Percentiles rank a stretch among this genome's conserved stretches.
phyloP scores from a whole-genome alignment of 495 filamentous ascomycete genomes.

The Neurospora sublineolata region DNA sequence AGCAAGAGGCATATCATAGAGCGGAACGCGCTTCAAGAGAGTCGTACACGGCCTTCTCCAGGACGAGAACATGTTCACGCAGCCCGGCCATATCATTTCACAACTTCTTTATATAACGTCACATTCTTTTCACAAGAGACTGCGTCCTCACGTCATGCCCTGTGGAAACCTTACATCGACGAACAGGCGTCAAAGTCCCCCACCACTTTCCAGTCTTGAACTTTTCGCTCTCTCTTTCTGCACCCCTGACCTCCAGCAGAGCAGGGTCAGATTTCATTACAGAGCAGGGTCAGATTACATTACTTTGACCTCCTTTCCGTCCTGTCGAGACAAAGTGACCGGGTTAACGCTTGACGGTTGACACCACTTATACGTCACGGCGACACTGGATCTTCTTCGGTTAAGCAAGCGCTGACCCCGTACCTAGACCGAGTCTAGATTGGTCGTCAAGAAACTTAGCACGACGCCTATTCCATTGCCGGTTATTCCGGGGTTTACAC shows the following conservation, averaged over 20 bases:
- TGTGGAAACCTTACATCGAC: no score
- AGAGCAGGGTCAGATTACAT: background rate
- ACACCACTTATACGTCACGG: no score
- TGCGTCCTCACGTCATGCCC: no score
- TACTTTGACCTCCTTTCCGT: background rate
- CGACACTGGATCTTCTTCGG: no score
- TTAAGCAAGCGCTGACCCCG: no score
- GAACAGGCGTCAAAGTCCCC: no score
- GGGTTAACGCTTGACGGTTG: background rate
- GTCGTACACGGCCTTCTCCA: background rate
- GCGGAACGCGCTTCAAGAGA: background rate
- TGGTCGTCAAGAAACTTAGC: no score
- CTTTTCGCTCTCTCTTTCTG: background rate
- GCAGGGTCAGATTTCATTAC: background rate
- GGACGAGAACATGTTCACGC: background rate
- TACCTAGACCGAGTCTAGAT: no score
- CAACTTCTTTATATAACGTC: background rate
- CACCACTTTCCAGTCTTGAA: background rate
- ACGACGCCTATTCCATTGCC: no score
- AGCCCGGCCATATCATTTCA: background rate
- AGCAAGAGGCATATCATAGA: background rate
- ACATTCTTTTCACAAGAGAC: background rate
- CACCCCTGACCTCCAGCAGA: background rate
- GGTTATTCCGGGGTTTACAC: no score
- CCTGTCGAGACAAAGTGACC: background rate